Evolutionary conservation across 2,329 filamentous ascomycete species (phyloP).

Genomic region (Alternaria arborescens): DNA sequence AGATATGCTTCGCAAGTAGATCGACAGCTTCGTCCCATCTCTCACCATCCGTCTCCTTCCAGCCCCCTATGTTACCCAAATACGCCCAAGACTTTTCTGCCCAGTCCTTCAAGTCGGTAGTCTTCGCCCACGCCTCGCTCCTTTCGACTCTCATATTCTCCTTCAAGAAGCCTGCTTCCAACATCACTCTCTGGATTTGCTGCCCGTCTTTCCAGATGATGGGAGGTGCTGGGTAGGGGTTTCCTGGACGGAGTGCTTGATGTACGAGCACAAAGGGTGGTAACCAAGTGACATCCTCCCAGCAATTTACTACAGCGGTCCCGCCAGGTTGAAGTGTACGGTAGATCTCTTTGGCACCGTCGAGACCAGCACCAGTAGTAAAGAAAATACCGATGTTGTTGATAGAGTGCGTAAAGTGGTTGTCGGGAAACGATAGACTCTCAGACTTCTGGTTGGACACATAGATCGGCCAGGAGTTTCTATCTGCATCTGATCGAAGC

Average conservation of each 20-base stretch:
- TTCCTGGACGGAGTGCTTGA: constrained; percentile 27
- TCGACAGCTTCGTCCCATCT: constrained; percentile 43
- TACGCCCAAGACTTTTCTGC: constrained; percentile 43
- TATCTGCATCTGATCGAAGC: constrained; percentile 17
- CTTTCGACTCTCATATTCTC: constrained; percentile 33
- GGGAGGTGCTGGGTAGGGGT: constrained; percentile 27
- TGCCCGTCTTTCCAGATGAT: constrained; percentile 40
- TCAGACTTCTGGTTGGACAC: constrained; percentile 32
- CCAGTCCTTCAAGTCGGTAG: constrained; percentile 31
- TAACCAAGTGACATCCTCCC: constrained; percentile 40
- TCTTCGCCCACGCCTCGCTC: constrained; percentile 37
- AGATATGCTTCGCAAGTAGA: constrained; percentile 28
- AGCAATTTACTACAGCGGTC: constrained; percentile 51
- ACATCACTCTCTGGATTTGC: constrained; percentile 39
- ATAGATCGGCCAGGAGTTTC: constrained; percentile 36
- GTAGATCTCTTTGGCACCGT: constrained; percentile 49
- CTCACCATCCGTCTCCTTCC: constrained; percentile 36
- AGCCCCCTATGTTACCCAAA: constrained; percentile 36
- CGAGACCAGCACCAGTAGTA: constrained; percentile 37
- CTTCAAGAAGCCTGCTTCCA: constrained; percentile 37
- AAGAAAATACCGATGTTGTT: constrained; percentile 55
- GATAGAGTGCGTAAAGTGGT: constrained; percentile 50
- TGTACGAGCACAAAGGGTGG: constrained; percentile 31
- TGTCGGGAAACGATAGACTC: constrained; percentile 32
- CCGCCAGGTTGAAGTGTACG: constrained; percentile 52